phyloP scores from a whole-genome alignment of 495 filamentous ascomycete genomes.

The Copromyces sp. region DNA sequence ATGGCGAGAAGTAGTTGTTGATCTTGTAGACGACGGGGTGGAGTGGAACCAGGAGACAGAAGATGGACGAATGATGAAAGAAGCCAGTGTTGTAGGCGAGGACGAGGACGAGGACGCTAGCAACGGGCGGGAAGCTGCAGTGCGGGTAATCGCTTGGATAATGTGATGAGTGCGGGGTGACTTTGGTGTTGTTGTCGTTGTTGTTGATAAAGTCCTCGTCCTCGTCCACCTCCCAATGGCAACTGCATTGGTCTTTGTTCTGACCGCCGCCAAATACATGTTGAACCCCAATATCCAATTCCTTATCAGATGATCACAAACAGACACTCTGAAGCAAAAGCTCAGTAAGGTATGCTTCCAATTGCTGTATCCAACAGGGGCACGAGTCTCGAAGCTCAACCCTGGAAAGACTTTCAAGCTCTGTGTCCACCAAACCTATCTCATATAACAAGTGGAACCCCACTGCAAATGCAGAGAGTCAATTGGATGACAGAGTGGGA shows the following conservation, averaged over 20 bases:
- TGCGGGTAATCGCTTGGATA: background rate
- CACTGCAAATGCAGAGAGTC: background rate
- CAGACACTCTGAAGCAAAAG: too few species aligned
- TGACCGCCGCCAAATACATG: background rate
- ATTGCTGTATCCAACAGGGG: background rate
- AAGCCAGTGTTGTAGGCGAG: conserved; percentile 6
- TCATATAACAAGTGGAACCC: background rate
- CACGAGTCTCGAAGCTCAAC: background rate
- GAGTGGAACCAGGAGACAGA: background rate
- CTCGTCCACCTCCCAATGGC: background rate
- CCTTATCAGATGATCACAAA: background rate
- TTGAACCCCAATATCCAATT: background rate
- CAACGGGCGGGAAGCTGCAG: background rate
- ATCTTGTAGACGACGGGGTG: background rate
- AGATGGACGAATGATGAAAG: conserved; percentile 1
- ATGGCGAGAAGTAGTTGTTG: background rate
- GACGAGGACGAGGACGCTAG: conserved; percentile 3
- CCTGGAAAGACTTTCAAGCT: background rate
- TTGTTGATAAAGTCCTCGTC: background rate
- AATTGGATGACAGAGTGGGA: background rate
- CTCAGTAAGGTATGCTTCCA: background rate
- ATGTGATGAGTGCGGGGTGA: background rate
- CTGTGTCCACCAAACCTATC: background rate
- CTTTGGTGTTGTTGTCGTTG: background rate
- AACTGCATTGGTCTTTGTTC: background rate